Conservation (phyloP, 345 rosid species). For the Viola odorata region DNA sequence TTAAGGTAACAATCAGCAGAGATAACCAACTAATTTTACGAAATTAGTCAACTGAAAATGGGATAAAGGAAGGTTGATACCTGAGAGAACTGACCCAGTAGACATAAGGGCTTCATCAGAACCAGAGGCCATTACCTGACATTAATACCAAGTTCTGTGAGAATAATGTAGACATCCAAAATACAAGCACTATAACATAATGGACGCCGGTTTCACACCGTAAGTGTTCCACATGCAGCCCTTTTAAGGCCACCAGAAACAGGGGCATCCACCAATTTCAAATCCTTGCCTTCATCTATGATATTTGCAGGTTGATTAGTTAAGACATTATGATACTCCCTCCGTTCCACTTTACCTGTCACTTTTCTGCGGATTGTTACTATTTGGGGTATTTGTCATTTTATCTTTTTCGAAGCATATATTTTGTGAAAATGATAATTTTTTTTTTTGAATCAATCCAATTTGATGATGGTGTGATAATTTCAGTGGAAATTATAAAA, state of each 20-base stretch:
- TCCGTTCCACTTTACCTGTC: too few species aligned
- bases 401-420: too few species aligned
- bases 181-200: slow-evolving; percentile 11
- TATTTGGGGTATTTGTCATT: too few species aligned
- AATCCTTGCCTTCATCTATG: slow-evolving; percentile 61
- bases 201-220: slow-evolving; percentile 39
- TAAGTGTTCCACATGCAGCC: slow-evolving; percentile 79
- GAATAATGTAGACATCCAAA: slow-evolving; percentile 5
- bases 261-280: slow-evolving; percentile 94
- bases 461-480: too few species aligned
- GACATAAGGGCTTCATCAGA: slow-evolving; percentile 66
- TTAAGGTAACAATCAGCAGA: slow-evolving; percentile 10
- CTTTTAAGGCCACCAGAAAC: slow-evolving; percentile 95
- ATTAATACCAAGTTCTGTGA: slow-evolving; percentile 12
- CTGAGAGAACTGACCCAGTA: slow-evolving; percentile 66
- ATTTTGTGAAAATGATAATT: too few species aligned
- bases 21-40: slow-evolving; percentile 16
- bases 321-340: too few species aligned
- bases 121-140: slow-evolving; percentile 92
- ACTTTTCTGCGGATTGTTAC: too few species aligned
- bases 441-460: too few species aligned
- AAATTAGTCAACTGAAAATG: slow-evolving; percentile 9
- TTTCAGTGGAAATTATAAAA: too few species aligned
- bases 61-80: slow-evolving; percentile 26
- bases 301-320: slow-evolving; percentile 17